Evolutionary conservation across 192 early-diverging fungal genomes (phyloP), one percentile per base, ranked within the genome.

Genomic region (Entomortierella chlamydospora): DNA sequence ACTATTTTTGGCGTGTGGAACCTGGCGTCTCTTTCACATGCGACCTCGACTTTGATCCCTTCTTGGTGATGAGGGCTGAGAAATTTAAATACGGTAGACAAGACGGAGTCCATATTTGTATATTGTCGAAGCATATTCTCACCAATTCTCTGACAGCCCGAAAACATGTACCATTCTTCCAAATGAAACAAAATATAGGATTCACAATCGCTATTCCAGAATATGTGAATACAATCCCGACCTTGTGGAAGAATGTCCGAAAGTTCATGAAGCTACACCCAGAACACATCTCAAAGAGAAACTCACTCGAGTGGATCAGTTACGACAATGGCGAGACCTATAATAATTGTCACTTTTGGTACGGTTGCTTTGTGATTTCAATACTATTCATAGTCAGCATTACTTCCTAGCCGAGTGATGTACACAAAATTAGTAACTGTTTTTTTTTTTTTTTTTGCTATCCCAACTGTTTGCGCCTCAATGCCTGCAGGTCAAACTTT

Each of bases 401-500:
- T 50, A 3, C 15, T 50, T 50, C 51, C 8, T 34, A 26, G 28
- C 25, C 33, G 13, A 49, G 17, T 90, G 72, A n/a, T n/a, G n/a
- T n/a, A n/a, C n/a, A n/a, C n/a, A n/a, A n/a, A n/a, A n/a, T n/a
- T n/a, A 90, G 34, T 37, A 37, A 37, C 10, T 4, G n/a, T n/a
- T n/a, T n/a, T n/a, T 93, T 63, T 93, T 92, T 58, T n/a, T n/a
- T n/a, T n/a, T n/a, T n/a, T n/a, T n/a, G n/a, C n/a, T n/a, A n/a
- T n/a, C n/a, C n/a, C n/a, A n/a, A n/a, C n/a, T n/a, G n/a, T n/a
- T n/a, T n/a, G n/a, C n/a, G n/a, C n/a, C n/a, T n/a, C n/a, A n/a
- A n/a, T n/a, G n/a, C n/a, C n/a, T n/a, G n/a, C n/a, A 95, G 95
- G 94, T 90, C 89, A 51, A 96, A 96, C 61, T 96, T 96, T 84